Base-by-base conservation (phyloP, 2,329 filamentous ascomycete genomes). In the Periconia digitata region DNA sequence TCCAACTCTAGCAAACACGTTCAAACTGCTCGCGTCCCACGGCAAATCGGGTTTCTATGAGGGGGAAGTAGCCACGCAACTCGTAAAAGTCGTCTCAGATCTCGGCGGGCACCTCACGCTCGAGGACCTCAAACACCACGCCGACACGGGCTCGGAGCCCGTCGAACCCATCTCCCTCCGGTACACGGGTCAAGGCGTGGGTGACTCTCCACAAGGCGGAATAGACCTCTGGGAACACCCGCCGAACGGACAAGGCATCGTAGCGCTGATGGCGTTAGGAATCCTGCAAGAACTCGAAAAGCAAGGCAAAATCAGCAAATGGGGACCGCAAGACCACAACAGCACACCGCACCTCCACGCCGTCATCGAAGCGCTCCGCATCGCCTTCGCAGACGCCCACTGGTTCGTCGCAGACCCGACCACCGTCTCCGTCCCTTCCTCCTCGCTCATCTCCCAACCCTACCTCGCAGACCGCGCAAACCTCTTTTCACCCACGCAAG, bases 191-290 rank as follows among this genome's bases (percentile, higher is more conserved):
- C 87, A 90, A 60, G 76, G 77, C 16, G 76, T 84, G 18, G 75
- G 68, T 2, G 72, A 79, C 44, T 72, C 68, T 0, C 77, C 79
- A 34, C 61, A 69, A 20, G 75, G 78, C 12, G 84, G 85, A 8
- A 80, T 96, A 36, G 85, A 95, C 64, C 76, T 99, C 0, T 97
- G 92, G 92, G 94, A 99, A 66, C 92, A 97, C 67, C 92, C 92
- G 29, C 94, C 94, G 8, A 97, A 97, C 62, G 92, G 94, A 0
- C 94, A 97, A 72, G 94, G 94, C 1, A 92, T 97, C 55, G 89
- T 97, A 2, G 94, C 94, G 0, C 76, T 97, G 24, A 96, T 97
- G 86, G 89, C 94, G 0, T 78, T 99, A 0, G 94, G 94, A 1
- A 95, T 97, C 56, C 77, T 99, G 41, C 86, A 96, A 68, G 85